Base-by-base conservation (phyloP, 2,329 filamentous ascomycete species). In the Colletotrichum sp. region DNA sequence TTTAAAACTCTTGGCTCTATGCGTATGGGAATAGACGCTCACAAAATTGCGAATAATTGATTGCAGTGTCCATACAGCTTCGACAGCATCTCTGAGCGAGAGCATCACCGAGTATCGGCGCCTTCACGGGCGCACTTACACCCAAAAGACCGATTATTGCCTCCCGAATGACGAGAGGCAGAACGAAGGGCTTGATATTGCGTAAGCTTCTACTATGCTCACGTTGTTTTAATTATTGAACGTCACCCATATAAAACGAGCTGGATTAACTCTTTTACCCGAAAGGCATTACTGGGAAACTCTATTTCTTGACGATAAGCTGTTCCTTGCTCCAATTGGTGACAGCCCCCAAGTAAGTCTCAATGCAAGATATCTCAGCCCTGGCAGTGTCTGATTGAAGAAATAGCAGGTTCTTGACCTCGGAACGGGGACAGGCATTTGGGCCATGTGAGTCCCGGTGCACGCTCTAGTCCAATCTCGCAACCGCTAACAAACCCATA, bases 391-490 rank as follows among this genome's bases (percentile, higher is more conserved):
- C 22, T 65, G 34, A 44, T 8, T 44, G 1, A 1, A 13, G 8
- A 3, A 26, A 12, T 13, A 48, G 36, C n/a, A 36, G 8, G 36
- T 65, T 5, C 62, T 65, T 13, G 88, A 90, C 77, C 82, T 90
- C 26, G 87, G 88, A 48, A 91, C 89, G 13, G 90, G 90, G n/a
- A 88, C 88, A 5, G 89, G 90, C 4, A 88, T 89, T 73, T 90
- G 89, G 89, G 85, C 36, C 8, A 65, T 65, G 36, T 65, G 7
- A 30, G 63, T 60, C 5, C 10, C 26, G 10, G 12, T 59, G 15
- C 34, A 39, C 7, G 7, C 6, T 15, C 8, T 8, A 13, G n/a
- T n/a, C 32, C 13, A 18, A 18, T n/a, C 22, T 5, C 6, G 10
- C 24, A 44, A 65, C 5, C 10, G 6, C 7, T 6, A 2, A 65